Evolutionary conservation across 2,329 filamentous ascomycete genomes (phyloP).

Genomic region (Metarhizium sp.): DNA sequence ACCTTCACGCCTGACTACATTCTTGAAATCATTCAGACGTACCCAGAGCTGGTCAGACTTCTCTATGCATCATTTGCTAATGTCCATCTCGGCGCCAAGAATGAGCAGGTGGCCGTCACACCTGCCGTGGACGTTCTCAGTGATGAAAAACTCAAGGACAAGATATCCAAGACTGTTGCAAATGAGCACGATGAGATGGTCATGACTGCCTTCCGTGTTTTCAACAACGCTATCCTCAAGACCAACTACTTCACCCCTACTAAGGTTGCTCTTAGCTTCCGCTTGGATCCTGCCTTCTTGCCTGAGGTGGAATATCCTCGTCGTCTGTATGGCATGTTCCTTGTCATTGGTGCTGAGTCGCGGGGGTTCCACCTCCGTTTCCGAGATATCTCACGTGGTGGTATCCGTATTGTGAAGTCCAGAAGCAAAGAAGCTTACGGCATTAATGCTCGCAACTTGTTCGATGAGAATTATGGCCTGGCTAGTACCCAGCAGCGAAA

Average conservation of each 20-base stretch:
- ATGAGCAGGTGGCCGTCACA: constrained; percentile 45
- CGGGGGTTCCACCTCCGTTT: constrained; percentile 96
- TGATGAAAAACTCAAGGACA: constrained; percentile 62
- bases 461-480: constrained; percentile 97
- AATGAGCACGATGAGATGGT: constrained; percentile 98
- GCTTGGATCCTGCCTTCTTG: constrained; percentile 80
- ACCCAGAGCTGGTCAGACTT: constrained; percentile 77
- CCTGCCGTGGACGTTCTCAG: constrained; percentile 60
- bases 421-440: constrained; percentile 90
- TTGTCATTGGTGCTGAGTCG: constrained; percentile 94
- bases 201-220: constrained; percentile 91
- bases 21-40: constrained; percentile 87
- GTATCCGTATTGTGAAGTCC: constrained; percentile 98
- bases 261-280: constrained; percentile 96
- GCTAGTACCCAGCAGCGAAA: constrained; percentile 98
- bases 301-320: constrained; percentile 89
- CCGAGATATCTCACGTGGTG: constrained; percentile 91
- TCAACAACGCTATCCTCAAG: constrained; percentile 90
- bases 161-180: constrained; percentile 68
- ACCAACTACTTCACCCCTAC: constrained; percentile 97
- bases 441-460: constrained; percentile 92
- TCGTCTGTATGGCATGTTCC: constrained; percentile 94
- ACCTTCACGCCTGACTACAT: constrained; percentile 99
- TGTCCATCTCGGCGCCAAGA: constrained; percentile 57
- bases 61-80: constrained; percentile 89